Percentiles rank a stretch among this genome's conserved stretches.
Conservation (phyloP, 1,284 basidiomycete species). For the Flammula alnicola region DNA sequence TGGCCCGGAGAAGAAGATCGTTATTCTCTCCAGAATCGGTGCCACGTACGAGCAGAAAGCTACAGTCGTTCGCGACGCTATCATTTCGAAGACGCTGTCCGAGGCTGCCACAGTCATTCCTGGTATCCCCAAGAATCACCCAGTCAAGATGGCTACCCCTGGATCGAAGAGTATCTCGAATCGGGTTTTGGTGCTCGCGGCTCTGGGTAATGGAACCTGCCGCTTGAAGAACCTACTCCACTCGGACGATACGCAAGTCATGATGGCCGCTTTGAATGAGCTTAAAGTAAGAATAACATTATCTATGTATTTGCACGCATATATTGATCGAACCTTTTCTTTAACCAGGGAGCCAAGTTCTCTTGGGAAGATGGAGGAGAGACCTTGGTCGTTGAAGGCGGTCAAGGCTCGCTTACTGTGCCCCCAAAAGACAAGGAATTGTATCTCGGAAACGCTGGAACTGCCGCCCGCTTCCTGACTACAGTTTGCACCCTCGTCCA, state of each 20-base stretch:
- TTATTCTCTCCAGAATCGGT: slow-evolving; percentile 90
- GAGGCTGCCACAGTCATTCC: slow-evolving; percentile 79
- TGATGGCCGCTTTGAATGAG: slow-evolving; percentile 93
- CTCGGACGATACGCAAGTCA: slow-evolving; percentile 98
- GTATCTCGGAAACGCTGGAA: slow-evolving; percentile 97
- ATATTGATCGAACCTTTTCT: slow-evolving; percentile 14
- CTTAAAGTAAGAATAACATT: slow-evolving; percentile 64
- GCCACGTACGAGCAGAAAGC: slow-evolving; percentile 93
- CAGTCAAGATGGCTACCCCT: slow-evolving; percentile 89
- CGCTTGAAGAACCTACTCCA: slow-evolving; percentile 90
- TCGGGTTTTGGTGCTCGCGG: slow-evolving; percentile 92
- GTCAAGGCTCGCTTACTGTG: slow-evolving; percentile 79
- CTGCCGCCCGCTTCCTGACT: slow-evolving; percentile 96
- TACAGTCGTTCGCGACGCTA: slow-evolving; percentile 79
- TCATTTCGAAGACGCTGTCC: slow-evolving; percentile 82
- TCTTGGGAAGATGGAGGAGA: slow-evolving; percentile 90
- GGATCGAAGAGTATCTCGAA: slow-evolving; percentile 98
- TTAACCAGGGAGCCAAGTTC: slow-evolving; percentile 74
- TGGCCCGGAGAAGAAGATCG: slow-evolving; percentile 90
- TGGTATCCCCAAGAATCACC: slow-evolving; percentile 65
- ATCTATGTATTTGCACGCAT: slow-evolving; percentile 8
- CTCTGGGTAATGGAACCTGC: slow-evolving; percentile 89
- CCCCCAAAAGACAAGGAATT: slow-evolving; percentile 85
- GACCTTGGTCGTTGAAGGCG: slow-evolving; percentile 91
- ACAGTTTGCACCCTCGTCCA: slow-evolving; percentile 91